A percentile compares a stretch with the other conserved stretches of the same genome.
Conservation (phyloP, 495 filamentous ascomycete species). For the Emericellopsis terricola region DNA sequence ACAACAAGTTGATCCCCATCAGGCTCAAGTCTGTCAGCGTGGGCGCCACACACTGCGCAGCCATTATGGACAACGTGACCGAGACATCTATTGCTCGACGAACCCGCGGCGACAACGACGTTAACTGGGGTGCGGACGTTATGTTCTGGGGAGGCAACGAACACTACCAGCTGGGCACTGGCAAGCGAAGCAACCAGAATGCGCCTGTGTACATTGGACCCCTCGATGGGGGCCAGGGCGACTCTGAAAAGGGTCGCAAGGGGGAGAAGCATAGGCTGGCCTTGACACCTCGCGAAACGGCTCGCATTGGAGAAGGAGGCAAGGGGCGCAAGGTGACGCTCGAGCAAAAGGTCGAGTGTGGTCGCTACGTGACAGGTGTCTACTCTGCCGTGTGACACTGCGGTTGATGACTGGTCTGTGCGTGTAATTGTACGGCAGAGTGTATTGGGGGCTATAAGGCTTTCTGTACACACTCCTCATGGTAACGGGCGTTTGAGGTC, state of each 20-base stretch:
- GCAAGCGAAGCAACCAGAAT: conserved; percentile 62
- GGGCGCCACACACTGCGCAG: conserved; percentile 62
- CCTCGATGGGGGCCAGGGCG: conserved; percentile 36
- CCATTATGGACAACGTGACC: conserved; percentile 64
- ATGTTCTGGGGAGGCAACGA: conserved; percentile 94
- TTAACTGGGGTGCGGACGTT: conserved; percentile 69
- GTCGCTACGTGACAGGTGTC: conserved; percentile 65
- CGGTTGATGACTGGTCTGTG: too few species aligned
- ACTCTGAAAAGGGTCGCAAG: conserved; percentile 26
- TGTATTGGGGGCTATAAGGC: too few species aligned
- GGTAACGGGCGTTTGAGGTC: too few species aligned
- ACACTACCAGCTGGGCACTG: conserved; percentile 79
- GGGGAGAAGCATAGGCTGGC: conserved; percentile 62
- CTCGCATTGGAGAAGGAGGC: conserved; percentile 40
- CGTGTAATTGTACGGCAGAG: too few species aligned
- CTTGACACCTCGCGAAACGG: conserved; percentile 60
- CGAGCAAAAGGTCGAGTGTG: conserved; percentile 83
- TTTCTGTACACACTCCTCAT: too few species aligned
- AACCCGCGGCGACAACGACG: conserved; percentile 34
- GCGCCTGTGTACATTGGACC: conserved; percentile 64
- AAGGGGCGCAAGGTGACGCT: conserved; percentile 49
- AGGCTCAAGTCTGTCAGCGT: conserved; percentile 50
- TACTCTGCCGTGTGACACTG: conserved; percentile 34
- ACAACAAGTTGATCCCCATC: conserved; percentile 53
- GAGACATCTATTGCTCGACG: conserved; percentile 28